phyloP scores from a whole-genome alignment of 257 asterid genomes.

The Plectranthus barbatus region DNA sequence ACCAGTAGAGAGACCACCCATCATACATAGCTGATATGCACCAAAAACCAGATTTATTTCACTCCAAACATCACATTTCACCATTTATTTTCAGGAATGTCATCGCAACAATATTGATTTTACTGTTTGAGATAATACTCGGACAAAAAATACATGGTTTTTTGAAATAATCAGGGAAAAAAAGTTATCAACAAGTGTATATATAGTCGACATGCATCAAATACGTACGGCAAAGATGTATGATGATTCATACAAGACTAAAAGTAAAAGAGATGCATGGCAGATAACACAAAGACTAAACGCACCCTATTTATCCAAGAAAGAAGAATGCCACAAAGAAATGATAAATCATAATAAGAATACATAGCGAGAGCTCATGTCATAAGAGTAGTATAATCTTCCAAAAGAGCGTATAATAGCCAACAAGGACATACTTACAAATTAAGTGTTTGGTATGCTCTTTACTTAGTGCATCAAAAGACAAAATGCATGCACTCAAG shows the following conservation, averaged over 20 bases:
- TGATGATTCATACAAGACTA: background rate
- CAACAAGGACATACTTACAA: background rate
- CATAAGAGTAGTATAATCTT: background rate
- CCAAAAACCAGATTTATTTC: background rate
- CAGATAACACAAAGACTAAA: background rate
- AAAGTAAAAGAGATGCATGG: background rate
- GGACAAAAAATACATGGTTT: background rate
- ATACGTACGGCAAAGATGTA: background rate
- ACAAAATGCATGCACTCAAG: background rate
- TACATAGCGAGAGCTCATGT: background rate
- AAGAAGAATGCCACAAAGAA: background rate
- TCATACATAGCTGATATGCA: background rate
- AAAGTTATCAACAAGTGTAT: background rate
- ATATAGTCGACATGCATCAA: background rate
- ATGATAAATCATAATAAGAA: background rate
- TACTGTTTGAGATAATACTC: background rate
- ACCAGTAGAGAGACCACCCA: background rate
- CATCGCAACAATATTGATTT: background rate
- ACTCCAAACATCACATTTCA: background rate
- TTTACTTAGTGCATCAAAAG: background rate
- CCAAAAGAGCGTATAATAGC: background rate
- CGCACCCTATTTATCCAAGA: background rate
- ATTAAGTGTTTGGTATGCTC: slow-evolving; percentile 3
- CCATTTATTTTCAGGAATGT: background rate
- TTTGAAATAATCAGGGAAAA: background rate